Evolutionary conservation across 2,329 filamentous ascomycete species (phyloP).

Genomic region (Pseudogymnoascus sp.): DNA sequence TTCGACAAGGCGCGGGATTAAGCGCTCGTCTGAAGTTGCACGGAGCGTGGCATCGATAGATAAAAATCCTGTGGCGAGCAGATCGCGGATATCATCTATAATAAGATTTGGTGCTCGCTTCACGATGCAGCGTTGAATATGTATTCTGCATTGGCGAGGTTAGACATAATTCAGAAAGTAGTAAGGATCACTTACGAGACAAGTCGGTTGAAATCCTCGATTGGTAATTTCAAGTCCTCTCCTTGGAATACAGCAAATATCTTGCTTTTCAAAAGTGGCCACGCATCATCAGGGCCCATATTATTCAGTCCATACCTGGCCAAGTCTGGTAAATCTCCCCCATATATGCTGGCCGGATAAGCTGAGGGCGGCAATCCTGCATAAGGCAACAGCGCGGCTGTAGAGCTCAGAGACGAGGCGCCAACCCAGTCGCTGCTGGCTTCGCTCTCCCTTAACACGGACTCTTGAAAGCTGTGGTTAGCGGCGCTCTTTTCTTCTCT

Average conservation of each 20-base stretch:
- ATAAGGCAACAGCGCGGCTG: slow-evolving; percentile 32
- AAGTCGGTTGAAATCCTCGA: slow-evolving; percentile 76
- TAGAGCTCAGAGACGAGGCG: slow-evolving; percentile 44
- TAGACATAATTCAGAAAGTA: not conserved
- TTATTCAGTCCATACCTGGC: slow-evolving; percentile 59
- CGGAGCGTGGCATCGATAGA: slow-evolving; percentile 79
- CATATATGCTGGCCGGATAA: slow-evolving; percentile 34
- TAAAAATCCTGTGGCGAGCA: slow-evolving; percentile 73
- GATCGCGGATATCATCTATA: slow-evolving; percentile 68
- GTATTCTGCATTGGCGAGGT: slow-evolving; percentile 39
- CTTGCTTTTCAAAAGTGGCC: slow-evolving; percentile 71
- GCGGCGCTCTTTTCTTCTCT: slow-evolving; percentile 57
- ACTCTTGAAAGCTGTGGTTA: slow-evolving; percentile 16
- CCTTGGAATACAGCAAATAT: slow-evolving; percentile 74
- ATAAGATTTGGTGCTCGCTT: slow-evolving; percentile 63
- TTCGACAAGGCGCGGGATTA: slow-evolving; percentile 87
- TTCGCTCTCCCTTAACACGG: slow-evolving; percentile 27
- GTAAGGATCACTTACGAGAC: slow-evolving; percentile 42
- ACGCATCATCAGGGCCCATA: slow-evolving; percentile 70
- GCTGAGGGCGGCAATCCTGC: slow-evolving; percentile 17
- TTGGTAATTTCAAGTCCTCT: slow-evolving; percentile 69
- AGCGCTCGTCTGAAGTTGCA: slow-evolving; percentile 71
- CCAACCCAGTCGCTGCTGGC: slow-evolving; percentile 41
- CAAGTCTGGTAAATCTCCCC: slow-evolving; percentile 46
- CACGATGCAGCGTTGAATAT: slow-evolving; percentile 72